These are phyloP conservation scores for Verbena officinalis DNA, from an alignment of 257 asterid species.

Conservation along the genomic window DNA sequence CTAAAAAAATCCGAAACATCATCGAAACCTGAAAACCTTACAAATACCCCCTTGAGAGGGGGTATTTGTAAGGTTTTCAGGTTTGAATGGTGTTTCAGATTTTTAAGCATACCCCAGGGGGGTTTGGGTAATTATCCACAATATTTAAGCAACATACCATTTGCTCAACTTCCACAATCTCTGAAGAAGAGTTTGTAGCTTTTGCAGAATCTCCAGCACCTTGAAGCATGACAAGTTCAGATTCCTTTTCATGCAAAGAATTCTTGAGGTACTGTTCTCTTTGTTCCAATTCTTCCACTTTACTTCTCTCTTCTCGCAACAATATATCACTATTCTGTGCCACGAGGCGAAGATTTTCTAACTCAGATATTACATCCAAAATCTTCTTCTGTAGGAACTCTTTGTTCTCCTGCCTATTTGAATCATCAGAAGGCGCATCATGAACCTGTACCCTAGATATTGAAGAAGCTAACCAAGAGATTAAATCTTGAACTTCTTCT, in stretches of 20 bases:
- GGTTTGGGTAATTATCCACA: too few relatives aligned
- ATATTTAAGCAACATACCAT: conserved; percentile 56
- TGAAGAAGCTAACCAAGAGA: conserved; percentile 69
- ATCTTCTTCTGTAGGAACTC: conserved; percentile 68
- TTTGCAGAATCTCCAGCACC: conserved; percentile 64
- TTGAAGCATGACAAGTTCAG: conserved; percentile 62
- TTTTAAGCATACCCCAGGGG: too few relatives aligned
- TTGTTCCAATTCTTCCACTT: conserved; percentile 63
- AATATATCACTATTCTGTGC: conserved; percentile 56
- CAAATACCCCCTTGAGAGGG: too few relatives aligned
- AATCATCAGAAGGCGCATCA: conserved; percentile 47
- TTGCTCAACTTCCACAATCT: conserved; percentile 87
- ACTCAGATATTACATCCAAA: conserved; percentile 65
- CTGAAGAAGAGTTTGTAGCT: conserved; percentile 56
- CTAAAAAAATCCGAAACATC: too few relatives aligned
- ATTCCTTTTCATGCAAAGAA: conserved; percentile 71
- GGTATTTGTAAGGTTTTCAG: too few relatives aligned
- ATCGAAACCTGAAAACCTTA: too few relatives aligned
- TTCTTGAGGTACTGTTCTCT: conserved; percentile 67
- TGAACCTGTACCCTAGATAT: conserved; percentile 51
- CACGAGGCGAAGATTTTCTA: conserved; percentile 72
- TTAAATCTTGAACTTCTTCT: conserved; percentile 70
- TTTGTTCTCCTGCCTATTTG: conserved; percentile 49
- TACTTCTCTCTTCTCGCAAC: conserved; percentile 74
- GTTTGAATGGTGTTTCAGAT: too few relatives aligned